Evolutionary conservation across 2,329 filamentous ascomycete species (phyloP).

Genomic region (Anthostomella pinea): DNA sequence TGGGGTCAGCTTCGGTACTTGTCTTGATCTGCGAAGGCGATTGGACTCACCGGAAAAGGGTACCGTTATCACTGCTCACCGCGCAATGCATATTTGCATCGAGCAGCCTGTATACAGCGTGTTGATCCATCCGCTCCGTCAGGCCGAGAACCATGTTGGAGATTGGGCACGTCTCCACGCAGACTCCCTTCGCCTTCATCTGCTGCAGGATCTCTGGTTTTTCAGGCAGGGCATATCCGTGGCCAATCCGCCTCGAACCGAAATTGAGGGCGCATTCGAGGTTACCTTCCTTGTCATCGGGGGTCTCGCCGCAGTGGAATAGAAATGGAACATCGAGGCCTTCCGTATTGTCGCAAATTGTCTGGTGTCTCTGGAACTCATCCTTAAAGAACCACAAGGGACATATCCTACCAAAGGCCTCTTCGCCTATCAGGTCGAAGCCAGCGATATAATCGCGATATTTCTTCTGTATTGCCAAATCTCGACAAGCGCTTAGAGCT

Average conservation of each 20-base stretch:
- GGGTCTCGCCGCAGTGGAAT: slow-evolving; percentile 74
- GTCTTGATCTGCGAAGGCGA: not conserved
- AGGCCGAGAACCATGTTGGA: slow-evolving; percentile 74
- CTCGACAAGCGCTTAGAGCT: slow-evolving; percentile 52
- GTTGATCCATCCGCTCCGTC: slow-evolving; percentile 61
- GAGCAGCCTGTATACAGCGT: slow-evolving; percentile 65
- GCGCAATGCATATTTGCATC: slow-evolving; percentile 74
- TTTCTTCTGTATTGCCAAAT: slow-evolving; percentile 48
- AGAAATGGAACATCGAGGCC: slow-evolving; percentile 68
- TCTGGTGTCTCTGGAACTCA: slow-evolving; percentile 48
- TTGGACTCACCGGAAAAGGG: slow-evolving; percentile 59
- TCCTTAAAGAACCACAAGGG: slow-evolving; percentile 49
- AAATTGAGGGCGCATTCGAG: slow-evolving; percentile 66
- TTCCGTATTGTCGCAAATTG: slow-evolving; percentile 39
- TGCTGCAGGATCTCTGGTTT: slow-evolving; percentile 64
- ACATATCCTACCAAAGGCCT: slow-evolving; percentile 44
- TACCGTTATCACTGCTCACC: slow-evolving; percentile 72
- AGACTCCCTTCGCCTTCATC: slow-evolving; percentile 63
- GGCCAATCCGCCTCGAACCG: slow-evolving; percentile 66
- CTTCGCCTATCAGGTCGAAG: slow-evolving; percentile 61
- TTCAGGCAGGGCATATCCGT: slow-evolving; percentile 67
- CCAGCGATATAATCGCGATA: slow-evolving; percentile 54
- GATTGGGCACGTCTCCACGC: slow-evolving; percentile 74
- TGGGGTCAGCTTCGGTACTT: slow-evolving; percentile 5
- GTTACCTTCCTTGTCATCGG: slow-evolving; percentile 66